Percentiles rank a stretch among this genome's conserved stretches.
These are phyloP conservation scores for Penicillium waksmanii DNA, from an alignment of 495 filamentous ascomycete genomes.

Conservation along the genomic window DNA sequence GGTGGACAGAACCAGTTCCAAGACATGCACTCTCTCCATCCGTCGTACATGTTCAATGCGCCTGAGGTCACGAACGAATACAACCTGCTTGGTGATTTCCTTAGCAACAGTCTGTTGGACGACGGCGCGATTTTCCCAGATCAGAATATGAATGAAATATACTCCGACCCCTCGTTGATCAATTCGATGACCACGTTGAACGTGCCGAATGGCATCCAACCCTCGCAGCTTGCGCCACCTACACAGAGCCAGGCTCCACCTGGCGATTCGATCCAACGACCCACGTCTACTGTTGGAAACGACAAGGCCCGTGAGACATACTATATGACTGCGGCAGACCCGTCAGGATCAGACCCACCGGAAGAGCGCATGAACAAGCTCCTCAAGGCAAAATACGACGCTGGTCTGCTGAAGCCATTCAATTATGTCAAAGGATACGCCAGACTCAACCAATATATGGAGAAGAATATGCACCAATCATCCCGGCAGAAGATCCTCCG, in stretches of 20 bases:
- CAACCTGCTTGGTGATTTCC: constrained; percentile 93
- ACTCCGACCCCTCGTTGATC: constrained; percentile 59
- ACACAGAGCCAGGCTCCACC: constrained; percentile 51
- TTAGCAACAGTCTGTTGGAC: constrained; percentile 84
- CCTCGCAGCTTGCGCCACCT: constrained; percentile 38
- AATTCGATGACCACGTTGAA: constrained; percentile 50
- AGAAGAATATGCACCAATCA: constrained; percentile 73
- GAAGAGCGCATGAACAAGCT: constrained; percentile 96
- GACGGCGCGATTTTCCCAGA: constrained; percentile 69
- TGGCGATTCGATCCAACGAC: constrained; percentile 61
- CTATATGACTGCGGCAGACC: constrained; percentile 96
- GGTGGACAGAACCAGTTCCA: constrained; percentile 80
- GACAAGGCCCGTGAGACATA: constrained; percentile 89
- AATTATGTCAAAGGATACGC: constrained; percentile 98
- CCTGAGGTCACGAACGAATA: constrained; percentile 95
- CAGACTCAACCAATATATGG: constrained; percentile 85
- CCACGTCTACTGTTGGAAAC: constrained; percentile 60
- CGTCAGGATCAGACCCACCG: constrained; percentile 85
- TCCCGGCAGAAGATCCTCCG: constrained; percentile 87
- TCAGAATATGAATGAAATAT: constrained; percentile 60
- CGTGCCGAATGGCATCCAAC: constrained; percentile 38
- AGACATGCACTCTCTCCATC: constrained; percentile 92
- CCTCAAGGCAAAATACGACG: constrained; percentile 92
- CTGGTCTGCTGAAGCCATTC: constrained; percentile 91
- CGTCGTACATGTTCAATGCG: constrained; percentile 93